Evolutionary conservation across 306 rosid species (phyloP).

Genomic region (Begonia fuchsioides): DNA sequence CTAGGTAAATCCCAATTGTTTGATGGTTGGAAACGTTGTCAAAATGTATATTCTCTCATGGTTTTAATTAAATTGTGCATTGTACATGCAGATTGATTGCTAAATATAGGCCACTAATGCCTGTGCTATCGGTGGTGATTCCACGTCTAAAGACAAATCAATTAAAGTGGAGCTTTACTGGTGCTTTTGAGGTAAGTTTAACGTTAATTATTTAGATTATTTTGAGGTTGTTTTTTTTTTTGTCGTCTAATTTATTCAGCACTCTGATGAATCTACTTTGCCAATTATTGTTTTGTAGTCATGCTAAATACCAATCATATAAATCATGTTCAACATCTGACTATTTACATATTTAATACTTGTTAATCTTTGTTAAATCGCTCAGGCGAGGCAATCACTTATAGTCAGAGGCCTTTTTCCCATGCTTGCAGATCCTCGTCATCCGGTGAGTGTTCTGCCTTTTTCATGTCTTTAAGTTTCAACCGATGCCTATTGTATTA

Average conservation of each 20-base stretch:
- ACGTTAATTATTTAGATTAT: too few species aligned
- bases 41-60: too few species aligned
- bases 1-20: slow-evolving; percentile 35
- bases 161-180: slow-evolving; percentile 76
- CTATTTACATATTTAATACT: too few species aligned
- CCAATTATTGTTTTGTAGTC: too few species aligned
- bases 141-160: slow-evolving; percentile 81
- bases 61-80: too few species aligned
- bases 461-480: too few species aligned
- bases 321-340: too few species aligned
- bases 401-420: slow-evolving; percentile 84
- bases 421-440: slow-evolving; percentile 91
- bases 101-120: slow-evolving; percentile 89
- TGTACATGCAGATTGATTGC: slow-evolving; percentile 58
- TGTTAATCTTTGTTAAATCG: slow-evolving; percentile 4
- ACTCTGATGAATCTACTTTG: too few species aligned
- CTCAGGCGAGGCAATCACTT: slow-evolving; percentile 87
- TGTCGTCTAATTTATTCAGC: too few species aligned
- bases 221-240: too few species aligned
- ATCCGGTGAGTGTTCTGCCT: slow-evolving; percentile 29
- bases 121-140: slow-evolving; percentile 77
- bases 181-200: slow-evolving; percentile 64
- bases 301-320: too few species aligned
- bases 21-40: too few species aligned
- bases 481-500: slow-evolving; percentile 27